A percentile compares a stretch with the other conserved stretches of the same genome.
Conservation (phyloP, 129 eudicot species). For the Artemisia annua region DNA sequence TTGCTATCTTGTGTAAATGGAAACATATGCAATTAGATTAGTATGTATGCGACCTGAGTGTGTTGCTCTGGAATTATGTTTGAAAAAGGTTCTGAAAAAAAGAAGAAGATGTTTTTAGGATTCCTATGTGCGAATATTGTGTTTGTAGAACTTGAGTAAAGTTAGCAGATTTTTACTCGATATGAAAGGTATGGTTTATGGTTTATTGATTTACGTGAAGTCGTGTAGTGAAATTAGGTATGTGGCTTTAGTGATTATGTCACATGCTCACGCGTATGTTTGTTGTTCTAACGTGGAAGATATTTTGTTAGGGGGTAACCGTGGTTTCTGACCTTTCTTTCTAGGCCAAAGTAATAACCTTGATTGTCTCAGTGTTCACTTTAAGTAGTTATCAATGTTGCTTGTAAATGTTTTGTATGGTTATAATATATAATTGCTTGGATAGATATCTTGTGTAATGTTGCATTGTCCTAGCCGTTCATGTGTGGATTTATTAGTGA, state of each 20-base stretch:
- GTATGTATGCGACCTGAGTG: no score
- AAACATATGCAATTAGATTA: no score
- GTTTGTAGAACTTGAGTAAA: not conserved
- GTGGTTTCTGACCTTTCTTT: not conserved
- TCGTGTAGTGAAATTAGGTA: not conserved
- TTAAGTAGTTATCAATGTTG: not conserved
- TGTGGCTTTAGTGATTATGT: not conserved
- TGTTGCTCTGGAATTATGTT: not conserved
- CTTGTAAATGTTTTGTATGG: slow-evolving; percentile 3
- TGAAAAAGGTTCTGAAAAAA: not conserved
- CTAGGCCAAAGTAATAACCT: not conserved
- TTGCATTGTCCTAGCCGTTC: not conserved
- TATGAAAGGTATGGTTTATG: no score
- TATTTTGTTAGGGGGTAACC: not conserved
- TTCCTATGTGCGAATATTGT: not conserved
- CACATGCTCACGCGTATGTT: not conserved
- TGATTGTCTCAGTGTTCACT: not conserved
- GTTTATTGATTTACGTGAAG: not conserved
- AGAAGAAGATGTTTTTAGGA: not conserved
- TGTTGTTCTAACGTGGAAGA: not conserved
- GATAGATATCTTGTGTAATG: not conserved
- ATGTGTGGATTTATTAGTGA: not conserved
- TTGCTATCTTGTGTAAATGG: no score
- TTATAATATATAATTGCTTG: not conserved
- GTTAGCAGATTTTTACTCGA: no score